Evolutionary conservation across 1,139 yeast species (phyloP), one percentile per base, ranked within the genome.

Genomic region (Groenewaldozyma auringiensis): DNA sequence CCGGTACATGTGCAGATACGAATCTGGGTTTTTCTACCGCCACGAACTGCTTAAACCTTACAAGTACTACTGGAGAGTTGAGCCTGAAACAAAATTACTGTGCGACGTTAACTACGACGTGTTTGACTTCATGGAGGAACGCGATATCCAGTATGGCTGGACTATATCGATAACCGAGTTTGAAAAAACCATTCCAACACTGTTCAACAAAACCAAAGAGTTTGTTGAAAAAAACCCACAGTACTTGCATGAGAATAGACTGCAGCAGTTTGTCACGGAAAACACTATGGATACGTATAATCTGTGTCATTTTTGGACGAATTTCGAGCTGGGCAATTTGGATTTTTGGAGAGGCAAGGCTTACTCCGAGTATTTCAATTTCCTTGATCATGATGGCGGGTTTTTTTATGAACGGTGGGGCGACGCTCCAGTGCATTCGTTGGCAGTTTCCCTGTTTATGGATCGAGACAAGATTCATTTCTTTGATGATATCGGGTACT

Each of bases 361-460:
- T 1, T 88, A 88, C 64, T 66, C 71, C 20, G 74, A 72, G 31
- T 88, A 79, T 64, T 88, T 88, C 58, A 76, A 84, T 17, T 65
- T 72, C 53, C 72, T 88, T 55, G 96, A 88, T 63, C 59, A 69
- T 49, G 71, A 81, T 1, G 96, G 96, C 32, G 94, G 94, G 3
- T 88, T 88, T 68, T 88, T 84, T 68, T 88, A 88, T 64, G 96
- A 88, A 64, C 73, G 96, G 61, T 88, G 96, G 96, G 96, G 96
- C 18, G 96, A 88, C 65, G 96, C 96, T 0, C 95, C 96, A 4
- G 78, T 87, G 20, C 96, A 87, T 65, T 82, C 94, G 13, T 78
- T 85, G 58, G 95, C 92, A 11, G 94, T 82, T 14, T 71, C 87
- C 2, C 67, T 85, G 50, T 79, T 85, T 64, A 66, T 85, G 62